Base-by-base conservation (phyloP, 2,329 filamentous ascomycete species). In the Pseudogymnoascus sp. region DNA sequence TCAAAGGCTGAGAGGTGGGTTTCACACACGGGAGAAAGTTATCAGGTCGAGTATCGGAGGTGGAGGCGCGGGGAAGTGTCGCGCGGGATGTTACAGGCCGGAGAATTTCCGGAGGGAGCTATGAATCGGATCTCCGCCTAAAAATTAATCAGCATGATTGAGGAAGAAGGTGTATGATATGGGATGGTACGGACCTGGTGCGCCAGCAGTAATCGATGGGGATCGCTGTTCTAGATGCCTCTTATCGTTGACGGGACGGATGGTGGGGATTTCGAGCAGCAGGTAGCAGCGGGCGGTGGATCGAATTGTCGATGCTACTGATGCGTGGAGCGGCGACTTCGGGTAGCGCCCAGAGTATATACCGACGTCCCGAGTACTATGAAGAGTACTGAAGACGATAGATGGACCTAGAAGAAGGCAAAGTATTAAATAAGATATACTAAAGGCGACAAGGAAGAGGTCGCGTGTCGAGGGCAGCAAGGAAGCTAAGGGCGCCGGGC, bases 71-170 rank as follows among this genome's bases (percentile, higher is more conserved):
- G 27, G 45, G 45, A 52, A 33, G 21, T 9, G n/a, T 31, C n/a
- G 45, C 45, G 27, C 45, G 45, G 45, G 45, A 52, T 31, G 45
- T 31, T 52, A 52, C 27, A 31, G 45, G 45, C 45, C 45, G 45
- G 45, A 52, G 45, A 52, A 52, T 52, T 52, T 52, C 27, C 45
- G 45, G 6, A n/a, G 27, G 27, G 45, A 52, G 27, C 45, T 52
- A 52, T 52, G 45, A 31, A 52, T 18, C 25, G 45, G 45, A 52
- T 52, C 25, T 52, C 45, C 45, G 45, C 45, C 45, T 52, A n/a
- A 52, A 31, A 18, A 31, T 25, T 8, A 52, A 52, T 52, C 45
- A 52, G 45, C 45, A 52, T 52, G 45, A 52, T 52, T 13, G 45
- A 18, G 45, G 27, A 31, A 18, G 45, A 31, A 31, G 45, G 18